Conservation (phyloP, 2,329 filamentous ascomycete species). For the Trichophyton rubrum region DNA sequence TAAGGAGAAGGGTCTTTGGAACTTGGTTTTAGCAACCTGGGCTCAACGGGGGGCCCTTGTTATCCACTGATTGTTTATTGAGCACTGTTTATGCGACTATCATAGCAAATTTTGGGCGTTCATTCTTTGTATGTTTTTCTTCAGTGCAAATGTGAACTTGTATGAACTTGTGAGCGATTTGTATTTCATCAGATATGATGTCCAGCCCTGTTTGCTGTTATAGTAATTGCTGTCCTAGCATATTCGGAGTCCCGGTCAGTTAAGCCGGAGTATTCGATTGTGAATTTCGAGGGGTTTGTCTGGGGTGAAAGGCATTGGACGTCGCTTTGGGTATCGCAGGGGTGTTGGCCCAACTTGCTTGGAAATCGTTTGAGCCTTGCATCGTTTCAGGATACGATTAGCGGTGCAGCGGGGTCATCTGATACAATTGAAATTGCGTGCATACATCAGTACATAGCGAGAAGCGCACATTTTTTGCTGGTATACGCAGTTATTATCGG, state of each 20-base stretch:
- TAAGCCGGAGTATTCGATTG: conserved; percentile 21
- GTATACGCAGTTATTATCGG: conserved; percentile 24
- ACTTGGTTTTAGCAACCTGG: background rate
- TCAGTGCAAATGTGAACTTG: background rate
- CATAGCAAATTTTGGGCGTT: background rate
- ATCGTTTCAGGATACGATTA: conserved; percentile 26
- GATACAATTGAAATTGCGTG: conserved; percentile 31
- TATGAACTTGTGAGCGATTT: background rate
- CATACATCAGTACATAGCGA: conserved; percentile 19
- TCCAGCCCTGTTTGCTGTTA: background rate
- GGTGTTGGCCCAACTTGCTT: conserved; percentile 30
- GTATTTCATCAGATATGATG: background rate
- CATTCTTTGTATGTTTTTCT: background rate
- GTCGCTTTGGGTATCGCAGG: conserved; percentile 26
- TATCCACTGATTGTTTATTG: background rate
- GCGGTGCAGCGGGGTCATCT: conserved; percentile 21
- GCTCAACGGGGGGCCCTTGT: background rate
- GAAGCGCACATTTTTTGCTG: too few relatives aligned
- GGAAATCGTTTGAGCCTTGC: conserved; percentile 22
- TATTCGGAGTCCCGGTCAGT: conserved; percentile 6
- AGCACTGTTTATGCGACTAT: background rate
- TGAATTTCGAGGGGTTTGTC: conserved; percentile 20
- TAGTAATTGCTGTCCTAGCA: background rate
- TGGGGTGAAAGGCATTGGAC: conserved; percentile 25
- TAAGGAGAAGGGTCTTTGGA: conserved; percentile 27